Evolutionary conservation across 2,329 filamentous ascomycete genomes (phyloP).

Genomic region (Delphinella strobiligena): DNA sequence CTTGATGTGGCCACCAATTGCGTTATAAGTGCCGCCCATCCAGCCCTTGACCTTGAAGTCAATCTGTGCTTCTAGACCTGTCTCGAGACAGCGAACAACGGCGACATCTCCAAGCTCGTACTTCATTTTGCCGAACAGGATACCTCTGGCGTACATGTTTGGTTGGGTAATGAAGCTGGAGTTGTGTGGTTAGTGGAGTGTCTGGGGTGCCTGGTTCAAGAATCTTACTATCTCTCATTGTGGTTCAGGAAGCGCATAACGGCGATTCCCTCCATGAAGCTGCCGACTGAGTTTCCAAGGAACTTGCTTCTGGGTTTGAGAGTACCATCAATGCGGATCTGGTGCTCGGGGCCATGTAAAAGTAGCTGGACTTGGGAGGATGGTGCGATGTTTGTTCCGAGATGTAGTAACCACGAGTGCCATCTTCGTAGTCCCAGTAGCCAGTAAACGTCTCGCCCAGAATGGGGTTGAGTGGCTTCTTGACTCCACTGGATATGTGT

Average conservation of each 20-base stretch:
- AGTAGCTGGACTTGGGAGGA: slow-evolving; percentile 96
- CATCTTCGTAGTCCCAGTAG: slow-evolving; percentile 76
- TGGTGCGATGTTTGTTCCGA: slow-evolving; percentile 97
- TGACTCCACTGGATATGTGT: slow-evolving; percentile 60
- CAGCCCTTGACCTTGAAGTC: slow-evolving; percentile 99
- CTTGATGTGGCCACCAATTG: slow-evolving; percentile 83
- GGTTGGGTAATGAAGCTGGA: slow-evolving; percentile 80
- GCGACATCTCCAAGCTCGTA: slow-evolving; percentile 97
- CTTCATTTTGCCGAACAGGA: slow-evolving; percentile 98
- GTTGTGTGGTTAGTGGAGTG: too few species aligned
- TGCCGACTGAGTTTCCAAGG: slow-evolving; percentile 90
- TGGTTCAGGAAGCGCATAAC: slow-evolving; percentile 73
- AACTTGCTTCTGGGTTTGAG: slow-evolving; percentile 93
- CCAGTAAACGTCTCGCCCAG: slow-evolving; percentile 89
- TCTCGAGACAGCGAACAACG: slow-evolving; percentile 80
- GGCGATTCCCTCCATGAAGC: slow-evolving; percentile 94
- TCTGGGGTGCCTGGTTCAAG: too few species aligned
- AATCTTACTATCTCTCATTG: slow-evolving; percentile 87
- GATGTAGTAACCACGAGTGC: slow-evolving; percentile 86
- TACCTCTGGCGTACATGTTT: slow-evolving; percentile 97
- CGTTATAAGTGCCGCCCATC: slow-evolving; percentile 92
- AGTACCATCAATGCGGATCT: slow-evolving; percentile 91
- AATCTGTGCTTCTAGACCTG: slow-evolving; percentile 75
- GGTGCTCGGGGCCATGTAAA: slow-evolving; percentile 94
- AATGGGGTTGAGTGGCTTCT: slow-evolving; percentile 95